These are phyloP conservation scores for Colletotrichum somersetense DNA, from an alignment of 2,329 filamentous ascomycete genomes.

Conservation along the genomic window DNA sequence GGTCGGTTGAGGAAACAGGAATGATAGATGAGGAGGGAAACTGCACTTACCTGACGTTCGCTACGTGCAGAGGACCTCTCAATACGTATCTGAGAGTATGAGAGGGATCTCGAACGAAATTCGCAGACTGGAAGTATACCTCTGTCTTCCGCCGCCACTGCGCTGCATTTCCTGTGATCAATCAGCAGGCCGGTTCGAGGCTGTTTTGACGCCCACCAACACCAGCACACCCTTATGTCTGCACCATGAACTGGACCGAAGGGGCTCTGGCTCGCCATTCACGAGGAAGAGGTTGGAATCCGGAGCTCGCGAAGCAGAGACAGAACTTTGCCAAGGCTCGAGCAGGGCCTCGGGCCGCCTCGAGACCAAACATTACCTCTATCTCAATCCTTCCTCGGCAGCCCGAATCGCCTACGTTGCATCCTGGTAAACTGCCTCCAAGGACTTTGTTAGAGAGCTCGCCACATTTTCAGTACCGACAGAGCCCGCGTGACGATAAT, in stretches of 20 bases:
- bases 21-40: background rate
- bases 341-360: background rate
- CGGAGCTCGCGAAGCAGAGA: slow-evolving; percentile 52
- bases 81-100: background rate
- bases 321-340: slow-evolving; percentile 54
- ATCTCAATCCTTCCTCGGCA: slow-evolving; percentile 47
- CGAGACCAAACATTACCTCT: background rate
- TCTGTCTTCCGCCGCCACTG: background rate
- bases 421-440: background rate
- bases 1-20: background rate
- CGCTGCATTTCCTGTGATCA: background rate
- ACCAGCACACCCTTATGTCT: background rate
- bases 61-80: background rate
- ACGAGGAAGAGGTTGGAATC: slow-evolving; percentile 50
- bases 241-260: slow-evolving; percentile 59
- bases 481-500: slow-evolving; percentile 39
- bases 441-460: background rate
- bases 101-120: background rate
- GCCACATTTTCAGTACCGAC: slow-evolving; percentile 40
- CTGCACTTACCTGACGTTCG: background rate
- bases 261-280: slow-evolving; percentile 54
- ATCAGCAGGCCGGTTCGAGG: too few species aligned
- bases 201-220: background rate
- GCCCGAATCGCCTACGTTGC: background rate
- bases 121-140: background rate